These are phyloP conservation scores for Metahyphopichia silvanorum DNA, from an alignment of 805 yeast species.

Conservation along the genomic window DNA sequence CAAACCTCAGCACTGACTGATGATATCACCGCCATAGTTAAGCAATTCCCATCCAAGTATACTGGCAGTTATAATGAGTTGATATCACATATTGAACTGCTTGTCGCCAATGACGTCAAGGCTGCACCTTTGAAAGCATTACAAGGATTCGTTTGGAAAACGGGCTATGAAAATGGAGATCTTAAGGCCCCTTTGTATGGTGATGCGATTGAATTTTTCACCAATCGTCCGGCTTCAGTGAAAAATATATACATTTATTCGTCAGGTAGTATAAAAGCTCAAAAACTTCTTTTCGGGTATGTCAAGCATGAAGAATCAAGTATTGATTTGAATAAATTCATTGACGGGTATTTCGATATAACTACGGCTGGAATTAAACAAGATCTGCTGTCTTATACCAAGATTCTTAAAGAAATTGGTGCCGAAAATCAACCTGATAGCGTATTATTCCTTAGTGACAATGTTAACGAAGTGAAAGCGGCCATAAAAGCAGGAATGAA, in stretches of 20 bases:
- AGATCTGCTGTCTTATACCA: constrained; percentile 53
- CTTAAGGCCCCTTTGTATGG: constrained; percentile 71
- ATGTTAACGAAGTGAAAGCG: constrained; percentile 71
- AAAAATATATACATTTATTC: constrained; percentile 69
- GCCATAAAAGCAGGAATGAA: constrained; percentile 64
- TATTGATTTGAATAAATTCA: constrained; percentile 48
- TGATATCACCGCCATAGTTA: constrained; percentile 29
- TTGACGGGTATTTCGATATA: constrained; percentile 80
- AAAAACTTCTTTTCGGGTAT: constrained; percentile 68
- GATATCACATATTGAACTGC: constrained; percentile 45
- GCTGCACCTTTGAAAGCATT: constrained; percentile 72
- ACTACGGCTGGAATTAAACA: constrained; percentile 75
- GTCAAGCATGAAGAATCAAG: constrained; percentile 40
- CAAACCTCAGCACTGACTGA: constrained; percentile 7
- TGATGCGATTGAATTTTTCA: constrained; percentile 65
- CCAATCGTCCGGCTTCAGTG: constrained; percentile 28
- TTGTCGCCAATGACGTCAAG: constrained; percentile 70
- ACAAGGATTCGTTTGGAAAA: constrained; percentile 82
- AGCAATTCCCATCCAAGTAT: constrained; percentile 43
- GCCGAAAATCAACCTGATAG: constrained; percentile 21
- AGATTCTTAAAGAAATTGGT: constrained; percentile 47
- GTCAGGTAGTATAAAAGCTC: constrained; percentile 87
- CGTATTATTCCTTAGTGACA: constrained; percentile 76
- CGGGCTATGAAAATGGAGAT: constrained; percentile 75
- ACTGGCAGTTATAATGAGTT: constrained; percentile 28